phyloP scores from a whole-genome alignment of 495 filamentous ascomycete species.

The Xylaria bambusicola region DNA sequence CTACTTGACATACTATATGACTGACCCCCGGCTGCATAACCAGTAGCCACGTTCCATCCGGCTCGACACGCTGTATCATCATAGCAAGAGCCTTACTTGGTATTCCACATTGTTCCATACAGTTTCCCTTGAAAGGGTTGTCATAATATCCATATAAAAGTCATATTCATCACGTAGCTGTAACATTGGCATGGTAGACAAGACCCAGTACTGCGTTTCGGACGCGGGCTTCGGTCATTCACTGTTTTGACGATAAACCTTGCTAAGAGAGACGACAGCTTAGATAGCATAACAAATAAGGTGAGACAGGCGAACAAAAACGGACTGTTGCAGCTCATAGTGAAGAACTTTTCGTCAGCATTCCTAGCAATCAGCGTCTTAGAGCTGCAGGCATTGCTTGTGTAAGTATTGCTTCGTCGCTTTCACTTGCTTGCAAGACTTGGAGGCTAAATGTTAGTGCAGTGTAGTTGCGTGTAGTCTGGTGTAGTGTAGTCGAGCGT shows the following conservation, averaged over 20 bases:
- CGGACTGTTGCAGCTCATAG: conserved; percentile 3
- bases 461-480: no score
- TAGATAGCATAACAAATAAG: conserved; percentile 4
- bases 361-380: conserved; percentile 2
- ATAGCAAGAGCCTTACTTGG: not conserved
- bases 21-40: conserved; percentile 18
- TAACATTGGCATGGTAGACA: not conserved
- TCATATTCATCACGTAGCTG: not conserved
- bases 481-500: no score
- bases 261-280: not conserved
- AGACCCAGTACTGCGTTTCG: conserved; percentile 10
- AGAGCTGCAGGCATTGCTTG: not conserved
- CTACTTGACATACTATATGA: not conserved
- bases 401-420: not conserved
- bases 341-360: not conserved
- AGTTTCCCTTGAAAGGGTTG: not conserved
- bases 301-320: conserved; percentile 11
- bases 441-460: no score
- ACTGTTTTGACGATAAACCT: conserved; percentile 12
- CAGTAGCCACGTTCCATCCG: conserved; percentile 19
- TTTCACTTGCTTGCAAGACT: no score
- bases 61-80: conserved; percentile 6
- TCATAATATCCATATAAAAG: no score
- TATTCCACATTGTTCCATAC: not conserved
- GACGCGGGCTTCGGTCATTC: not conserved